Conservation (phyloP, 495 filamentous ascomycete genomes). For the Penicillium silybi region DNA sequence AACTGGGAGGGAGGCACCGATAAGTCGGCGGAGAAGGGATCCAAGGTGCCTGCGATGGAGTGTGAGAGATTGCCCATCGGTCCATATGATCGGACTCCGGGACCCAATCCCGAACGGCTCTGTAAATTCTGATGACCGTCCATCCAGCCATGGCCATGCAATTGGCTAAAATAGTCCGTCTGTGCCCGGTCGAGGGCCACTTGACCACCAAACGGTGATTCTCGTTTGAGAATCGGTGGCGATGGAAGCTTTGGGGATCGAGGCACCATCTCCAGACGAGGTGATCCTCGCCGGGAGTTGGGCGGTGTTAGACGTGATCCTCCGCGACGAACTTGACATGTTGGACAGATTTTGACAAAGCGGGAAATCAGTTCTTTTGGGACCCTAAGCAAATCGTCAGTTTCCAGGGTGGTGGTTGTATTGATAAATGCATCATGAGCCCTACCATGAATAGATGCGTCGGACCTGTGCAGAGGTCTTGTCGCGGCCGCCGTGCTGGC, state of each 20-base stretch:
- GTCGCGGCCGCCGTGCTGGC: slow-evolving; percentile 57
- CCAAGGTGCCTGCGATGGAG: slow-evolving; percentile 27
- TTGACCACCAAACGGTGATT: slow-evolving; percentile 29
- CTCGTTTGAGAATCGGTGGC: slow-evolving; percentile 35
- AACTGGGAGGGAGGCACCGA: slow-evolving; percentile 32
- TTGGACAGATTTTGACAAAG: slow-evolving; percentile 55
- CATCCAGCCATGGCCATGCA: slow-evolving; percentile 27
- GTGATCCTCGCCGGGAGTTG: slow-evolving; percentile 42
- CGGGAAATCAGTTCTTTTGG: slow-evolving; percentile 57
- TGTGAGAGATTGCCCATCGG: slow-evolving; percentile 23
- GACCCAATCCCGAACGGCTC: slow-evolving; percentile 15
- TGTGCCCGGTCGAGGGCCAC: slow-evolving; percentile 29
- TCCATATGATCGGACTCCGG: slow-evolving; percentile 23
- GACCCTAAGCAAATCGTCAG: slow-evolving; percentile 36
- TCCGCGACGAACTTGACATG: slow-evolving; percentile 45
- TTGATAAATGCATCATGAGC: not conserved
- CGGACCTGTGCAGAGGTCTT: slow-evolving; percentile 57
- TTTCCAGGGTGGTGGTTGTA: not conserved
- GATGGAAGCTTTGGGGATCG: slow-evolving; percentile 43
- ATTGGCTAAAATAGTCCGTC: slow-evolving; percentile 29
- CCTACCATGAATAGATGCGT: slow-evolving; percentile 55
- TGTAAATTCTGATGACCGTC: slow-evolving; percentile 26
- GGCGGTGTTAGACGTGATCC: slow-evolving; percentile 44
- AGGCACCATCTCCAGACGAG: slow-evolving; percentile 32
- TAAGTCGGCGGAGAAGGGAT: slow-evolving; percentile 32